Percentiles rank a stretch among this genome's conserved stretches.
phyloP scores from a whole-genome alignment of 1,139 yeast genomes.

The Lodderomyces pseudojiufengensis region DNA sequence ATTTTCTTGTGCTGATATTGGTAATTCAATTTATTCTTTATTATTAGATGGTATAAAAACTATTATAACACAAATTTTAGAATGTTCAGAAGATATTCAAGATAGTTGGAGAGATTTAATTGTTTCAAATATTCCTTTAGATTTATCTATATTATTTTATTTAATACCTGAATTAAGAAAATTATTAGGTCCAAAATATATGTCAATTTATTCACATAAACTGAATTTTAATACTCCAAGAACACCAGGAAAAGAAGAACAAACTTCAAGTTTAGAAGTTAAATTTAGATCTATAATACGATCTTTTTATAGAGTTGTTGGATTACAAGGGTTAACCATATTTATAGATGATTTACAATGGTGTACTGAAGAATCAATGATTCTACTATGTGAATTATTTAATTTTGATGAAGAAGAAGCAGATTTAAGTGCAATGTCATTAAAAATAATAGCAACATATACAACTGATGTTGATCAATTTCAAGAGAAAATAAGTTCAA shows the following conservation, averaged over 20 bases:
- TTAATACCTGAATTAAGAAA: constrained; percentile 45
- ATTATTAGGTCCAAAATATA: constrained; percentile 44
- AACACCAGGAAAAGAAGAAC: constrained; percentile 15
- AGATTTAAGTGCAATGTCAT: constrained; percentile 1
- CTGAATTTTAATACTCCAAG: constrained; percentile 6
- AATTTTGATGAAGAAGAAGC: constrained; percentile 13
- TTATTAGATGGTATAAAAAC: constrained; percentile 36
- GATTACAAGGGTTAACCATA: constrained; percentile 42
- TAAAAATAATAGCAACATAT: constrained; percentile 10
- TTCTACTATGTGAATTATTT: constrained; percentile 27
- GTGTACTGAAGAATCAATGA: constrained; percentile 33
- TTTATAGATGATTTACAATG: constrained; percentile 50
- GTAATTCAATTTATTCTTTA: constrained; percentile 25
- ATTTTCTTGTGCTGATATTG: constrained; percentile 30
- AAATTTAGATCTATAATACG: constrained; percentile 44
- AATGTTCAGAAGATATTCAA: constrained; percentile 35
- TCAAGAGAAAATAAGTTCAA: constrained; percentile 5
- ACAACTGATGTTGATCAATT: constrained; percentile 11
- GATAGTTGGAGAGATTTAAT: constrained; percentile 43
- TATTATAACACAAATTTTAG: constrained; percentile 41
- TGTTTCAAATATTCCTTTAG: constrained; percentile 38
- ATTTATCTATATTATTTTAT: constrained; percentile 39
- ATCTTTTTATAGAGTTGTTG: constrained; percentile 39
- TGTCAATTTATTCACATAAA: constrained; percentile 15
- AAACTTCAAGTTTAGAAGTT: constrained; percentile 31